phyloP scores from a whole-genome alignment of 768 basidiomycete genomes.

The Termitomyces sp. region DNA sequence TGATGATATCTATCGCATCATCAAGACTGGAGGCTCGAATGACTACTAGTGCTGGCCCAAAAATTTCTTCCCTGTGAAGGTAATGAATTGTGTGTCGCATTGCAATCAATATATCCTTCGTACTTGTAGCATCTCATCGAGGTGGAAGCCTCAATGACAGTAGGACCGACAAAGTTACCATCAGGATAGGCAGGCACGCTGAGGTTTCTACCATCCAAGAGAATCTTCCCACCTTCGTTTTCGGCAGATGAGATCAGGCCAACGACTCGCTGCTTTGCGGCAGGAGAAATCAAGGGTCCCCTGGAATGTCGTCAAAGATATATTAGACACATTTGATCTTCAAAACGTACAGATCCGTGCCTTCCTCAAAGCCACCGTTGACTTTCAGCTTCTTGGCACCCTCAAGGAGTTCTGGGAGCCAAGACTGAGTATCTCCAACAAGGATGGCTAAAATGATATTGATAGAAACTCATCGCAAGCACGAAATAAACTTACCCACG shows the following conservation, averaged over 20 bases:
- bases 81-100: constrained; percentile 2
- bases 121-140: constrained; percentile 88
- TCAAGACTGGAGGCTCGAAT: constrained; percentile 81
- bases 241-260: constrained; percentile 70
- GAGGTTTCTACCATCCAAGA: constrained; percentile 79
- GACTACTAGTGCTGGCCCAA: constrained; percentile 85
- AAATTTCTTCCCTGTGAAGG: constrained; percentile 79
- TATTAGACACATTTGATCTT: background rate
- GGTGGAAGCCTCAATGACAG: constrained; percentile 79
- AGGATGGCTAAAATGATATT: constrained; percentile 53
- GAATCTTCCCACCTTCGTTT: constrained; percentile 80
- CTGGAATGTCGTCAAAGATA: constrained; percentile 28
- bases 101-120: constrained; percentile 20
- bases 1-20: constrained; percentile 87
- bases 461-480: background rate
- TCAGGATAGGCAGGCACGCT: constrained; percentile 71
- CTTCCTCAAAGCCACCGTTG: constrained; percentile 86
- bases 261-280: constrained; percentile 75
- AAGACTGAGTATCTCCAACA: constrained; percentile 74
- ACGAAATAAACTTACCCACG: constrained; percentile 54
- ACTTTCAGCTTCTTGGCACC: constrained; percentile 79
- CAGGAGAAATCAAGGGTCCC: constrained; percentile 80
- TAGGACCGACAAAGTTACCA: constrained; percentile 95
- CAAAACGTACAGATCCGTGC: constrained; percentile 68
- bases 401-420: constrained; percentile 86